phyloP scores from a whole-genome alignment of 2,329 filamentous ascomycete species.

The Fusarium liriodendri region DNA sequence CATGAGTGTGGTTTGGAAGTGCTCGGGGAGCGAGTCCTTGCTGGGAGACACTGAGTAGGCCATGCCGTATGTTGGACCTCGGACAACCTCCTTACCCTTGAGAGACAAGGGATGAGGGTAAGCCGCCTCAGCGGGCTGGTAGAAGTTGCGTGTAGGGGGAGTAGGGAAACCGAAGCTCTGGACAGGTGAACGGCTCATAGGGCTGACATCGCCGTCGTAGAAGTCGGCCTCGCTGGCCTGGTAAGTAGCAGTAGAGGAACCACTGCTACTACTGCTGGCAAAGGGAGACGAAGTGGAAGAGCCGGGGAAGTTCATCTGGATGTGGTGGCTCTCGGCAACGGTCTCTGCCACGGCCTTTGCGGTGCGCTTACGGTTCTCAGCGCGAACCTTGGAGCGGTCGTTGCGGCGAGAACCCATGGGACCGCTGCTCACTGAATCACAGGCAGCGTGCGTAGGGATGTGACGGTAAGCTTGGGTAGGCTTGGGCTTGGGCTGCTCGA shows the following conservation, averaged over 20 bases:
- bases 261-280: constrained; percentile 48
- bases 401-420: constrained; percentile 62
- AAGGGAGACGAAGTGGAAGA: constrained; percentile 53
- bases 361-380: constrained; percentile 62
- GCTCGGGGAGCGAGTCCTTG: constrained; percentile 47
- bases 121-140: constrained; percentile 42
- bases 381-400: constrained; percentile 60
- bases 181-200: constrained; percentile 30
- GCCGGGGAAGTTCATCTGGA: constrained; percentile 52
- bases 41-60: constrained; percentile 51
- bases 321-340: constrained; percentile 48
- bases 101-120: constrained; percentile 43
- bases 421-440: constrained; percentile 66
- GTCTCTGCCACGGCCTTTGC: constrained; percentile 55
- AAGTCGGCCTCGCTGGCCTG: constrained; percentile 52
- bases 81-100: constrained; percentile 58
- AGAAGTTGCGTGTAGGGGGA: constrained; percentile 37
- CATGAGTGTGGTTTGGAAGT: constrained; percentile 29
- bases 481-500: constrained; percentile 57
- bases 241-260: constrained; percentile 60
- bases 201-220: constrained; percentile 33
- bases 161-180: constrained; percentile 21
- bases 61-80: constrained; percentile 48
- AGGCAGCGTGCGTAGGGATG: constrained; percentile 70
- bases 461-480: constrained; percentile 64